Base-by-base conservation (phyloP, 2,329 filamentous ascomycete species). In the Daldinia sp. region DNA sequence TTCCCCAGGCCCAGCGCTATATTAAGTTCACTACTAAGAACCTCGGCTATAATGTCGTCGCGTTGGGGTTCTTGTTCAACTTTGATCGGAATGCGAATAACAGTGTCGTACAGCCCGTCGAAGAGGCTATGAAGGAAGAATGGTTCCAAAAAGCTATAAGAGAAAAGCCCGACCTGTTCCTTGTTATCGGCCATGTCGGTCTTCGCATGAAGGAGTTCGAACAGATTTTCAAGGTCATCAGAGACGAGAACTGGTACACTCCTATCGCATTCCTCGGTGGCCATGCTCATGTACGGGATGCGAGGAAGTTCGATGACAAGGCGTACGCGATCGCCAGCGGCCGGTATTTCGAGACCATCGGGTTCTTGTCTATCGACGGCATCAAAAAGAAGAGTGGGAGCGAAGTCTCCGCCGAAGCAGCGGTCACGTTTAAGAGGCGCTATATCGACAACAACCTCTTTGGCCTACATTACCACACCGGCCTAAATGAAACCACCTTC, bases 371-470 rank as follows among this genome's bases (percentile, higher is more conserved):
- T 0, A 89, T 98, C 51, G 86, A 91, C 63, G 93, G 93, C 35
- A 74, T 88, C 61, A 73, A 78, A 46, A 82, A 82, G 71, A 79
- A 78, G 67, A 76, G 74, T 28, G 69, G 70, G 66, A 70, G 75
- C 2, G 74, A 76, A 0, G 63, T 77, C 1, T 77, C 78, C 4
- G 64, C 81, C 0, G 71, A 78, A 3, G 75, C 80, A 3, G 75
- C 80, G 5, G 81, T 89, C 48, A 86, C 83, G 1, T 98, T 97
- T 77, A 86, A 87, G 60, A 88, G 95, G 51, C 88, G 91, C 66
- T 98, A 98, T 80, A 95, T 98, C 68, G 95, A 98, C 81, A 98
- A 94, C 81, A 98, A 98, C 74, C 84, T 98, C 0, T 92, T 89
- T 68, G 96, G 94, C 0, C 86, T 97, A 66, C 87, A 94, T 74